phyloP scores from a whole-genome alignment of 805 yeast species.

The Schwanniomyces sp. region DNA sequence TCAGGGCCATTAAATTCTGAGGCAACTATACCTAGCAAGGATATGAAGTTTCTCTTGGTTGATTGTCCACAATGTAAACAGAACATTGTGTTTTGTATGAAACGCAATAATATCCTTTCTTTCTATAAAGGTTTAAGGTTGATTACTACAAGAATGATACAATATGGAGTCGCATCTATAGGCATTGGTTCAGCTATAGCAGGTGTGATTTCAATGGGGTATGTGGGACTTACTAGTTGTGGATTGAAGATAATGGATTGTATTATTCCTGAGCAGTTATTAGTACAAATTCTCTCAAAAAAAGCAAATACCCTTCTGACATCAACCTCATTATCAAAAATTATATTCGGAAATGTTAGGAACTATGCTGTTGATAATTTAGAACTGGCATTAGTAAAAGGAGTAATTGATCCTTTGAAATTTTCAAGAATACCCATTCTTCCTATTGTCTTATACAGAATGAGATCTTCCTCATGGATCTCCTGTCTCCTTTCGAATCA shows the following conservation, averaged over 20 bases:
- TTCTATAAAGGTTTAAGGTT: conserved; percentile 15
- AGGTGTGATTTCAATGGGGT: conserved; percentile 39
- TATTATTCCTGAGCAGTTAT: conserved; percentile 31
- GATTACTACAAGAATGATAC: conserved; percentile 19
- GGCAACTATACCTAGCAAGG: neutral
- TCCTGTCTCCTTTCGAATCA: conserved; percentile 23
- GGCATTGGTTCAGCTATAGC: conserved; percentile 41
- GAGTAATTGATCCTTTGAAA: conserved; percentile 35
- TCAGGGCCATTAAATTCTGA: neutral
- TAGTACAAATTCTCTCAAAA: conserved; percentile 24
- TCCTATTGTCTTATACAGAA: conserved; percentile 38
- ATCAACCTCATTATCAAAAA: conserved; percentile 6
- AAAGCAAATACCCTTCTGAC: conserved; percentile 2
- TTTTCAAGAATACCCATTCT: conserved; percentile 36
- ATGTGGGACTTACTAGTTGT: conserved; percentile 35
- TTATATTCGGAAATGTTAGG: conserved; percentile 10
- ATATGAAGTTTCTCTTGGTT: conserved; percentile 19
- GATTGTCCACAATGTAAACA: conserved; percentile 44
- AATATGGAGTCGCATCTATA: conserved; percentile 30
- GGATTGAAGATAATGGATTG: conserved; percentile 39
- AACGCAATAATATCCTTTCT: conserved; percentile 24
- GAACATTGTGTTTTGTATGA: conserved; percentile 32
- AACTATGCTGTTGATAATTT: conserved; percentile 22
- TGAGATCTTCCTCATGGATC: conserved; percentile 32
- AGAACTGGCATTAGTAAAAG: conserved; percentile 29